A percentile compares a stretch with the other conserved stretches of the same genome.
Conservation (phyloP, 139 green algal genomes). For the Chlorella sp. region DNA sequence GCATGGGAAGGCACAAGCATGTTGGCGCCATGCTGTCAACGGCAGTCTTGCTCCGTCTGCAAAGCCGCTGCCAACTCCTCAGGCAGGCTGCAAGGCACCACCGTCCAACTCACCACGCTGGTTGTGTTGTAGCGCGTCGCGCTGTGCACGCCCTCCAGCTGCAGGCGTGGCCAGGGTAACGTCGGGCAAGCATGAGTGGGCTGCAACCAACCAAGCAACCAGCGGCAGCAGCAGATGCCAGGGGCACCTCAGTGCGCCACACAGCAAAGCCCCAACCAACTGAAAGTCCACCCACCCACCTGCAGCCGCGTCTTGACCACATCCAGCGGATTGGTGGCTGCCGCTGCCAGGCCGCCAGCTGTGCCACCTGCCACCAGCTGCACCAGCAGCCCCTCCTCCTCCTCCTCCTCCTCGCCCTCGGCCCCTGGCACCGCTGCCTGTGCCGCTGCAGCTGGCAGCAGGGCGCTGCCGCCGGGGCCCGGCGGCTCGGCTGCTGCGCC, state of each 20-base stretch:
- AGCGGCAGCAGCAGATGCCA: no score
- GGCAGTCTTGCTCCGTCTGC: not conserved
- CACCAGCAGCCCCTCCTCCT: conserved; percentile 55
- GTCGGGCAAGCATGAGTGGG: no score
- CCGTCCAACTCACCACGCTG: conserved; percentile 56
- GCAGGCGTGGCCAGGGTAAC: no score
- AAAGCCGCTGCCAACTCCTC: not conserved
- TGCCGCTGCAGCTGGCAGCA: not conserved
- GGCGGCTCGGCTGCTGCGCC: not conserved
- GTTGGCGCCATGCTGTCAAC: not conserved
- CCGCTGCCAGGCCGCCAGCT: conserved; percentile 79
- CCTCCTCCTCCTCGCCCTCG: not conserved
- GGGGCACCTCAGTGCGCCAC: no score
- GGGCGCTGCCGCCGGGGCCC: no score
- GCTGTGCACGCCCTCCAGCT: conserved; percentile 79
- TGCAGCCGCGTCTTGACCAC: conserved; percentile 93
- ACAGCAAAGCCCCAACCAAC: no score
- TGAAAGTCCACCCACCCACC: no score
- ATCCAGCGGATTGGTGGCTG: conserved; percentile 86
- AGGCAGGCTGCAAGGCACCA: not conserved
- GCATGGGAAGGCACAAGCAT: not conserved
- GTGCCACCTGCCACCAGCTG: conserved; percentile 78
- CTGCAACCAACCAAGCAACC: no score
- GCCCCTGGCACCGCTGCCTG: not conserved
- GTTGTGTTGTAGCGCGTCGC: conserved; percentile 60